These are phyloP conservation scores for Nicotiana obtusifolia DNA, from an alignment of 257 asterid species.

Conservation along the genomic window DNA sequence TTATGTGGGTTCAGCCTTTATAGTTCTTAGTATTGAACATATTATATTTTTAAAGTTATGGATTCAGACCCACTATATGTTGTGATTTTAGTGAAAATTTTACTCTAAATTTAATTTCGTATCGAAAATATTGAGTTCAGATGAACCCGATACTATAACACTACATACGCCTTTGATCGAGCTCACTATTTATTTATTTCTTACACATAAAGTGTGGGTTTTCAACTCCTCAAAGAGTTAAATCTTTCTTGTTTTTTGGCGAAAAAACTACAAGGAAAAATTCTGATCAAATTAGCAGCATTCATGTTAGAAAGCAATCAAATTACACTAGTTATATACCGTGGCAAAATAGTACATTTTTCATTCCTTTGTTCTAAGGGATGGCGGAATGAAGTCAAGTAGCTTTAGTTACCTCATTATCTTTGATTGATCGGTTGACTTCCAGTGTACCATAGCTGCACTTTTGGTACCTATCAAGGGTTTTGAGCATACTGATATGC, in stretches of 20 bases:
- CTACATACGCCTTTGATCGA: too few species aligned
- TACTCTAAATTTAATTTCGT: too few species aligned
- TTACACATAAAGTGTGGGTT: too few species aligned
- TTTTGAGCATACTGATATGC: conserved; percentile 72
- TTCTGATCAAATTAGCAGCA: background rate
- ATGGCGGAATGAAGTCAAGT: background rate
- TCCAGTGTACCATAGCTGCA: conserved; percentile 81
- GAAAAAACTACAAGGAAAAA: background rate
- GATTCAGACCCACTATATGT: too few species aligned
- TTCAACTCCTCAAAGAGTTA: background rate
- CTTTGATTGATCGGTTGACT: conserved; percentile 56
- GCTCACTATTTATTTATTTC: too few species aligned
- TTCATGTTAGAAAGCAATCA: background rate
- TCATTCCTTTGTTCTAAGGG: background rate
- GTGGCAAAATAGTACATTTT: background rate
- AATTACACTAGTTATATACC: background rate
- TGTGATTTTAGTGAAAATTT: too few species aligned
- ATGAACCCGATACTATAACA: too few species aligned
- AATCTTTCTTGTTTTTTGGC: background rate
- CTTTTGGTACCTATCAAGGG: conserved; percentile 89
- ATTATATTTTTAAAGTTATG: too few species aligned
- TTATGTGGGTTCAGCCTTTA: too few species aligned
- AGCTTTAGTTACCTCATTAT: conserved; percentile 50
- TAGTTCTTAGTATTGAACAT: too few species aligned
- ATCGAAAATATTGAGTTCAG: too few species aligned